Conservation (phyloP, 176 grass and related monocot genomes). For the Pontederia crassipes region DNA sequence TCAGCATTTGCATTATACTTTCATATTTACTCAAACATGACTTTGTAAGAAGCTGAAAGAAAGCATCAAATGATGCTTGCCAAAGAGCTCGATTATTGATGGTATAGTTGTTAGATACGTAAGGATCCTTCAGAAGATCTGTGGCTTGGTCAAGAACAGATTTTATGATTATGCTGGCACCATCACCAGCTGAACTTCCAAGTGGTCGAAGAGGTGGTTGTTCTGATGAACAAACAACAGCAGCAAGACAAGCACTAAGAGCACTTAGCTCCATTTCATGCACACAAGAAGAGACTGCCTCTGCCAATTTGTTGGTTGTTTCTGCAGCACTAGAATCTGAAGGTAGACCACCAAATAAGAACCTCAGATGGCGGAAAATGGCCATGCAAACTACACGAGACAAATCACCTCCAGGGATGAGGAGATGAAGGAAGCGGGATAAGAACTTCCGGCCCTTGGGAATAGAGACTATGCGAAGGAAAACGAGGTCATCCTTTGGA, state of each 20-base stretch:
- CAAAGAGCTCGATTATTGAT: constrained; percentile 25
- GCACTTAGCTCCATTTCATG: constrained; percentile 23
- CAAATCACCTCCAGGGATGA: constrained; percentile 26
- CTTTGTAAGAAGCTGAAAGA: constrained; percentile 34
- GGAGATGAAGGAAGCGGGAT: constrained; percentile 21
- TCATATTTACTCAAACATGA: constrained; percentile 31
- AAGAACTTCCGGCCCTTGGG: constrained; percentile 33
- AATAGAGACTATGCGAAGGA: constrained; percentile 28
- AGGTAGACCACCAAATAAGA: constrained; percentile 25
- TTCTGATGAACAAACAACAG: constrained; percentile 37
- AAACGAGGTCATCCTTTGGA: constrained; percentile 30
- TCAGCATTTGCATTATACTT: constrained; percentile 23
- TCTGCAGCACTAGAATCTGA: constrained; percentile 19
- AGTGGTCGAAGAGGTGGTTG: constrained; percentile 34
- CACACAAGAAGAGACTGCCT: constrained; percentile 22
- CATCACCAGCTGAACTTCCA: constrained; percentile 29
- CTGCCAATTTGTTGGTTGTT: constrained; percentile 19
- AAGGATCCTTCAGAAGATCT: constrained; percentile 19
- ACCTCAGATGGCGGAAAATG: constrained; percentile 36
- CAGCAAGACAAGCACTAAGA: constrained; percentile 33
- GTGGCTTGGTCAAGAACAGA: constrained; percentile 25
- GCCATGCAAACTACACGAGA: constrained; percentile 34
- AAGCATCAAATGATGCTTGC: constrained; percentile 35
- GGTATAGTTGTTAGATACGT: constrained; percentile 3
- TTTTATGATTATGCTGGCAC: constrained; percentile 24